Conservation (phyloP, 331 rosid genomes). For the Rhamnella rubrinervis region DNA sequence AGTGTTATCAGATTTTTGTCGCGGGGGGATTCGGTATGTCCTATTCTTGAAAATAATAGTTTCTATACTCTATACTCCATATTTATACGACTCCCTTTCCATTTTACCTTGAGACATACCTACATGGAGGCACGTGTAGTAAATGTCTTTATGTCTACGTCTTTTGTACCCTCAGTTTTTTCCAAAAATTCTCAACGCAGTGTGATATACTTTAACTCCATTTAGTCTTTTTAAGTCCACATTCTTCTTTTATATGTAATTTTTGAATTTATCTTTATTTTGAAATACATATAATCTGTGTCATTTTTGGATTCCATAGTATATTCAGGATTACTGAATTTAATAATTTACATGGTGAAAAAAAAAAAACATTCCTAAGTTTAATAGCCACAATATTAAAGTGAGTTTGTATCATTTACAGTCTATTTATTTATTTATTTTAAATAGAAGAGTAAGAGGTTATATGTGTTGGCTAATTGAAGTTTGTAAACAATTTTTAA, state of each 20-base stretch:
- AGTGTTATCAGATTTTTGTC: conserved; percentile 94
- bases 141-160: not conserved
- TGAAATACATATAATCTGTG: not conserved
- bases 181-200: not conserved
- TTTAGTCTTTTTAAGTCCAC: not conserved
- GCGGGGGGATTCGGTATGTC: conserved; percentile 95
- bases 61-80: not conserved
- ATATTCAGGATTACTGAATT: not conserved
- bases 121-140: no score
- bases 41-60: not conserved
- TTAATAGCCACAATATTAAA: not conserved
- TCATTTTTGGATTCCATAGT: not conserved
- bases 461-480: no score
- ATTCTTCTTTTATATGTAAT: not conserved
- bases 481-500: no score
- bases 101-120: not conserved
- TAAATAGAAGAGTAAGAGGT: no score
- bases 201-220: not conserved
- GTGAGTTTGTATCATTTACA: no score
- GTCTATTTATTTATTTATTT: no score
- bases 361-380: not conserved
- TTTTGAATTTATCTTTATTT: not conserved
- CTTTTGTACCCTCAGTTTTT: not conserved
- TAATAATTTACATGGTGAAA: not conserved
- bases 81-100: not conserved